Percentiles rank a stretch among this genome's conserved stretches.
Conservation (phyloP, 1,139 yeast genomes). For the Lodderomyces jiufengensis region DNA sequence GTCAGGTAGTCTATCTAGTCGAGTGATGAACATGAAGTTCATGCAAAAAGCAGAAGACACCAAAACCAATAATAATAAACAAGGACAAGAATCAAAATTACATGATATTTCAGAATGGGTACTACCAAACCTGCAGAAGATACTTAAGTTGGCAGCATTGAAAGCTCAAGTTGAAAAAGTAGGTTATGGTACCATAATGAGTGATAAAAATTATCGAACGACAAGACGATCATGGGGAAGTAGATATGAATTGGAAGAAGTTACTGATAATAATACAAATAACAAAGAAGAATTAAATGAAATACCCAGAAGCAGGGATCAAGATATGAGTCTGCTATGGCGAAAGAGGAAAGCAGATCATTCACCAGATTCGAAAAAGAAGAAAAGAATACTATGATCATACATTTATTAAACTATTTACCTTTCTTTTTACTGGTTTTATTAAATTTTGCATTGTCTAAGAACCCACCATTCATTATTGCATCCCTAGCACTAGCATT, state of each 20-base stretch:
- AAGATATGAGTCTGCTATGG: slow-evolving; percentile 27
- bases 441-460: slow-evolving; percentile 20
- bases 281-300: background rate
- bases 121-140: slow-evolving; percentile 31
- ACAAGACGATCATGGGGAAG: slow-evolving; percentile 25
- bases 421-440: background rate
- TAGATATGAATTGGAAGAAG: slow-evolving; percentile 6
- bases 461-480: slow-evolving; percentile 58
- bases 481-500: slow-evolving; percentile 88
- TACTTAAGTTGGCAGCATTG: slow-evolving; percentile 15
- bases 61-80: slow-evolving; percentile 21
- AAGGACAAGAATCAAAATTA: slow-evolving; percentile 35
- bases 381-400: slow-evolving; percentile 8
- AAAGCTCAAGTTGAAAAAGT: slow-evolving; percentile 13
- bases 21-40: slow-evolving; percentile 73
- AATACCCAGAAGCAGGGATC: slow-evolving; percentile 2
- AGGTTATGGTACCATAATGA: slow-evolving; percentile 47
- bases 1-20: slow-evolving; percentile 49
- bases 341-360: slow-evolving; percentile 20
- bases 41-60: slow-evolving; percentile 34
- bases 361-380: slow-evolving; percentile 11
- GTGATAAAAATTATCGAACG: slow-evolving; percentile 10
- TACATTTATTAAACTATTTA: slow-evolving; percentile 1
- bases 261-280: slow-evolving; percentile 1
- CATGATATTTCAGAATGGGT: slow-evolving; percentile 65